Base-by-base conservation (phyloP, 2,329 filamentous ascomycete genomes). In the Fusarium hostae region DNA sequence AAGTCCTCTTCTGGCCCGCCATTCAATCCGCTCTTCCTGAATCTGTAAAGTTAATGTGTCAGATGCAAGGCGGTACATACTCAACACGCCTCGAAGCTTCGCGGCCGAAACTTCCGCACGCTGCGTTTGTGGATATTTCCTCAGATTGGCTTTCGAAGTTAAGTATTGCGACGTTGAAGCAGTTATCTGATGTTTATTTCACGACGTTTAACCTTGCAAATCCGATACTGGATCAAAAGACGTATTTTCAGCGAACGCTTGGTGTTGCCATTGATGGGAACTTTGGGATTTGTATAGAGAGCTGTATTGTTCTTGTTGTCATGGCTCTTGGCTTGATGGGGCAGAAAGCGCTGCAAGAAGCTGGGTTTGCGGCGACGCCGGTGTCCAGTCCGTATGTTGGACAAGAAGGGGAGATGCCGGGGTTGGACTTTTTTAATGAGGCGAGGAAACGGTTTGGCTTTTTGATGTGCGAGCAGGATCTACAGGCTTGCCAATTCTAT, bases 131-230 rank as follows among this genome's bases (percentile, higher is more conserved):
- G 2, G 66, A 58, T 13, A 5, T 56, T 2, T 41, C 63, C 0
- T 61, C 70, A 0, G 70, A 59, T 7, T 72, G 70, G 70, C 20
- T 73, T 0, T 67, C 66, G 0, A 51, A 63, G 0, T 1, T 72
- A 0, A 72, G 70, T 1, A 56, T 72, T 1, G 54, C 70, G 9
- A 71, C 63, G 2, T 6, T 72, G 3, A 72, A 73, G 4, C 56
- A 72, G 18, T 5, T 72, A 2, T 73, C 70, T 5, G 70, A 73
- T 22, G 51, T 72, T 5, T 72, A 71, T 13, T 72, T 72, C 9
- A 60, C 70, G 1, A 72, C 70, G 0, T 72, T 72, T 0, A 72
- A 72, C 2, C 51, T 72, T 0, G 70, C 70, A 0, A 72, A 59
- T 4, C 70, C 70, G 0, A 73, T 72, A 1, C 10, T 72, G 6